phyloP scores from a whole-genome alignment of 306 rosid species.

The Lagenaria siceraria region DNA sequence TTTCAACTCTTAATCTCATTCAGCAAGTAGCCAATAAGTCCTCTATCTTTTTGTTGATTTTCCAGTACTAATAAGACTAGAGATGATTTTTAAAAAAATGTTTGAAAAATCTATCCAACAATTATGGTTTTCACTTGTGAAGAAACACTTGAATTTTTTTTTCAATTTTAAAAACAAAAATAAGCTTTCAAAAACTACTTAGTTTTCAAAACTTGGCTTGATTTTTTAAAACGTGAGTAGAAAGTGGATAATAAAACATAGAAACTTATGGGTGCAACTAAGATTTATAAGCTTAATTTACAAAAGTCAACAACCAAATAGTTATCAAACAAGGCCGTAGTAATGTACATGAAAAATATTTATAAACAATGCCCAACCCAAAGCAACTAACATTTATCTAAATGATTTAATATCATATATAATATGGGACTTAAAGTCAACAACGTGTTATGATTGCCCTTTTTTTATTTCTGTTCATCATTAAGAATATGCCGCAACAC shows the following conservation, averaged over 20 bases:
- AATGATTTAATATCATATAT: not conserved
- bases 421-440: not conserved
- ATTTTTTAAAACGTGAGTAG: too few relatives aligned
- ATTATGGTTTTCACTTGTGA: too few relatives aligned
- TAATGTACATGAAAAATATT: not conserved
- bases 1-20: not conserved
- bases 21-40: not conserved
- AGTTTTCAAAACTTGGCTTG: too few relatives aligned
- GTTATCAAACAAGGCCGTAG: not conserved
- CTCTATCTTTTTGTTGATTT: not conserved
- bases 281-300: too few relatives aligned
- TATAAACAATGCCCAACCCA: not conserved
- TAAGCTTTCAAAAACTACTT: too few relatives aligned
- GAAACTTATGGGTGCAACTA: too few relatives aligned
- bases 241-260: too few relatives aligned
- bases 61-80: not conserved
- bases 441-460: too few relatives aligned
- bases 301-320: too few relatives aligned
- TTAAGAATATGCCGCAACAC: not conserved
- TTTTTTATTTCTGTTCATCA: not conserved
- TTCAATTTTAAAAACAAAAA: too few relatives aligned
- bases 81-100: not conserved
- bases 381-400: not conserved
- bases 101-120: not conserved
- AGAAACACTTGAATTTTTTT: too few relatives aligned